Percentiles rank a stretch among this genome's conserved stretches.
phyloP scores from a whole-genome alignment of 768 basidiomycete genomes.

The Boletus pseudopeckii region DNA sequence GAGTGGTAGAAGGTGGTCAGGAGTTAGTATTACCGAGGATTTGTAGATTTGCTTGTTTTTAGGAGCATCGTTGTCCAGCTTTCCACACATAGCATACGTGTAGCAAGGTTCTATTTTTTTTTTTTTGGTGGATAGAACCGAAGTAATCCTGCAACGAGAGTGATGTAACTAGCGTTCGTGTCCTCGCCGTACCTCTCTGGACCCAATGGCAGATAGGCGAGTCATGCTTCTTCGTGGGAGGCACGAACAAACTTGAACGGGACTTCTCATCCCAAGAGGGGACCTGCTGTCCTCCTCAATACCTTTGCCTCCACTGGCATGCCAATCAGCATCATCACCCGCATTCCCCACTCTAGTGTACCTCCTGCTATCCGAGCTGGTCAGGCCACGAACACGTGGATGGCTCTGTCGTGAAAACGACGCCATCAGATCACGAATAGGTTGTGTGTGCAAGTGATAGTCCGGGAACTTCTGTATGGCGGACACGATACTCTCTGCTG shows the following conservation, averaged over 20 bases:
- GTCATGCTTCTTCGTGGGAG: neutral
- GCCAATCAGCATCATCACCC: neutral
- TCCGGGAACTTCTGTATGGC: neutral
- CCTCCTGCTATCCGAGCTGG: neutral
- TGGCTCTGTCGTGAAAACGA: neutral
- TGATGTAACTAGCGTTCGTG: no score
- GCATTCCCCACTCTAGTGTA: neutral
- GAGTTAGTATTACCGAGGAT: no score
- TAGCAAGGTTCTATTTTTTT: no score
- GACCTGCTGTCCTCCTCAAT: neutral
- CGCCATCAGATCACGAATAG: neutral
- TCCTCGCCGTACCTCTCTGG: no score
- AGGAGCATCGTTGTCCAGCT: no score
- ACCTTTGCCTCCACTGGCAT: neutral
- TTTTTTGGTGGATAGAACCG: no score
- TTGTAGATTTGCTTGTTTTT: no score
- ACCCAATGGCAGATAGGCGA: neutral
- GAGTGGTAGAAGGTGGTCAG: no score
- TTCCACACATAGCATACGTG: no score
- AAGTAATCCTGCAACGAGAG: no score
- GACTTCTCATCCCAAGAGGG: neutral
- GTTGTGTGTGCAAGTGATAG: neutral
- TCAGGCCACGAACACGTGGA: neutral
- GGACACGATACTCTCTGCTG: neutral
- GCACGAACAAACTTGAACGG: neutral